Evolutionary conservation across 1,139 yeast genomes (phyloP), one percentile per base, ranked within the genome.

Genomic region (Yamadazyma buinensis): DNA sequence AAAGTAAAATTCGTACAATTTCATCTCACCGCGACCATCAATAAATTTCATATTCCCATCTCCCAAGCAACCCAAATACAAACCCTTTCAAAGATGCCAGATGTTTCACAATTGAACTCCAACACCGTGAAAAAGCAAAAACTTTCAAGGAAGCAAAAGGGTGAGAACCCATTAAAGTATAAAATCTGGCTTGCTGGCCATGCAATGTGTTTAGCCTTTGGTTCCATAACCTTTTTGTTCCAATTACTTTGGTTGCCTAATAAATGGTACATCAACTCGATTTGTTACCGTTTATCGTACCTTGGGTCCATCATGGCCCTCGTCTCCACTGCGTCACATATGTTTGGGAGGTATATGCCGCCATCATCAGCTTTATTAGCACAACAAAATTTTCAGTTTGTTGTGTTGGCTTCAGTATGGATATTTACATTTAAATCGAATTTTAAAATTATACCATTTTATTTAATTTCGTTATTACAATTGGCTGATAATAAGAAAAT

Each of bases 361-460:
- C 67, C 77, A 10, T 66, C 73, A 48, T 64, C 74, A 32, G 70
- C 82, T 9, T 63, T 84, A 51, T 47, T 81, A 31, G 75, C 85
- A 13, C 79, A 83, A 29, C 84, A 78, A 44, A 82, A 82, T 56
- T 80, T 80, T 64, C 92, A 83, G 52, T 75, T 72, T 48, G 57
- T 78, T 41, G 44, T 75, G 5, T 61, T 83, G 41, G 74, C 80
- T 1, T 21, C 55, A 2, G 59, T 76, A 23, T 83, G 90, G 90
- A 52, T 77, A 29, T 57, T 81, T 40, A 76, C 83, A 22, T 77
- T 84, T 57, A 67, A 72, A 42, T 79, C 87, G 1, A 57, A 75
- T n/a, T 80, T 78, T 58, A 83, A 83, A 52, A 47, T 83, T 31
- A 41, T 78, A 15, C 92, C 92, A 15, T 80, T 64, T 51, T 61